These are phyloP conservation scores for Podospora bellae-mahoneyi DNA, from an alignment of 495 filamentous ascomycete species.

Conservation along the genomic window DNA sequence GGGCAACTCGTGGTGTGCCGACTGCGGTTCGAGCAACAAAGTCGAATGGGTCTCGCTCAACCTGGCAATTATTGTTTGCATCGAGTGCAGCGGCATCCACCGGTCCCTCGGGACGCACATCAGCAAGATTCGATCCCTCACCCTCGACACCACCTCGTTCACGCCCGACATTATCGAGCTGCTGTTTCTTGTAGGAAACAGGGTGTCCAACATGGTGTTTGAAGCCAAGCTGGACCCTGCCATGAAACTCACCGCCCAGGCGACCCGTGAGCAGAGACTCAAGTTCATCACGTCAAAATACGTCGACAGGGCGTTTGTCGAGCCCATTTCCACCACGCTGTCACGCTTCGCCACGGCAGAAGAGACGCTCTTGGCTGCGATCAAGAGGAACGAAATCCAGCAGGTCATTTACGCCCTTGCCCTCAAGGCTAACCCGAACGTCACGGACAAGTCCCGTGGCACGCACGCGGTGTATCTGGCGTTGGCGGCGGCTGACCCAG, in stretches of 20 bases:
- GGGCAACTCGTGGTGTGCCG: slow-evolving; percentile 91
- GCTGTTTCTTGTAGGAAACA: slow-evolving; percentile 88
- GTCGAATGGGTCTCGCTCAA: slow-evolving; percentile 99
- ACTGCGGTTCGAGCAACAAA: slow-evolving; percentile 86
- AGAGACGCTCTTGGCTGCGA: slow-evolving; percentile 85
- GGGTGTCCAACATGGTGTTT: slow-evolving; percentile 94
- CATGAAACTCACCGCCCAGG: slow-evolving; percentile 66
- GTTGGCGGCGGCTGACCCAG: slow-evolving; percentile 90
- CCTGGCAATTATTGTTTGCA: slow-evolving; percentile 91
- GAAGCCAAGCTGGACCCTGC: slow-evolving; percentile 75
- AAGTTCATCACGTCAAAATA: slow-evolving; percentile 96
- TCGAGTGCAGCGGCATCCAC: slow-evolving; percentile 97
- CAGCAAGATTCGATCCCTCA: slow-evolving; percentile 93
- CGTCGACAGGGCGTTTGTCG: slow-evolving; percentile 75
- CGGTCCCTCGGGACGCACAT: slow-evolving; percentile 96
- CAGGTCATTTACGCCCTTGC: slow-evolving; percentile 89
- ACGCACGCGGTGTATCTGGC: slow-evolving; percentile 88
- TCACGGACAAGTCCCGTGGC: slow-evolving; percentile 77
- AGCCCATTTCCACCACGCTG: slow-evolving; percentile 67
- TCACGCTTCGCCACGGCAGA: slow-evolving; percentile 79
- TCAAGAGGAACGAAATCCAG: slow-evolving; percentile 91
- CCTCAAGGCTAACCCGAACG: slow-evolving; percentile 81
- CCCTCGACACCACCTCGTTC: slow-evolving; percentile 91
- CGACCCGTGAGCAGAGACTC: slow-evolving; percentile 83
- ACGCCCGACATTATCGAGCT: slow-evolving; percentile 94